These are phyloP conservation scores for Neckera pumila DNA, from an alignment of 225 moss, liverwort and hornwort species.

Conservation along the genomic window DNA sequence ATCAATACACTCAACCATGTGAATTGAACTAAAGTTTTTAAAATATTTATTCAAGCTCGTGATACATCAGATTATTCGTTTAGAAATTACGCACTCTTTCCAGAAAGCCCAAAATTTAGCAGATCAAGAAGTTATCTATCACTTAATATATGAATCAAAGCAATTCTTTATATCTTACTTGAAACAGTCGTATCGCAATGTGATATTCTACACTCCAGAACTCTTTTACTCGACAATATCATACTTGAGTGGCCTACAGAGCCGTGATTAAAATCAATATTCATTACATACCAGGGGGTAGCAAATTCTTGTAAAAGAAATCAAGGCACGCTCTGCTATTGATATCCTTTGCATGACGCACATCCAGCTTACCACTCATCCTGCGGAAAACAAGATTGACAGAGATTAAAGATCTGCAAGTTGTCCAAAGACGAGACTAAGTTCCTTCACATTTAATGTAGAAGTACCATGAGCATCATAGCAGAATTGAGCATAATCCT, in stretches of 20 bases:
- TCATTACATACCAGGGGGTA: conserved; percentile 29
- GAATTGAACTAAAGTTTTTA: neutral
- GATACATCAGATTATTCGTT: neutral
- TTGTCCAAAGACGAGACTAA: neutral
- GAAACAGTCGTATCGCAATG: neutral
- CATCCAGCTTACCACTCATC: conserved; percentile 23
- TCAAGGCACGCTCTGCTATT: conserved; percentile 51
- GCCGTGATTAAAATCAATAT: neutral
- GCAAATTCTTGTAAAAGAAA: conserved; percentile 43
- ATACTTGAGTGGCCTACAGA: neutral
- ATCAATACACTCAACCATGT: neutral
- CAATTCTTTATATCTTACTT: neutral
- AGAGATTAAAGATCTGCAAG: neutral
- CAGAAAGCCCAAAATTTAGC: neutral
- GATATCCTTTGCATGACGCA: conserved; percentile 35
- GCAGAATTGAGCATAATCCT: neutral
- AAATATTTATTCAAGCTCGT: neutral
- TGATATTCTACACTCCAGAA: neutral
- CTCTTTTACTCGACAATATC: neutral
- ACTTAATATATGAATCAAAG: neutral
- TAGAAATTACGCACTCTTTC: neutral
- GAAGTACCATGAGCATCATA: neutral
- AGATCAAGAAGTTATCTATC: neutral
- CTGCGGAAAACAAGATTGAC: conserved; percentile 10
- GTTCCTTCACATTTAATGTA: neutral